phyloP scores from a whole-genome alignment of 2,329 filamentous ascomycete genomes.

The Coccinonectria pachysandricola region DNA sequence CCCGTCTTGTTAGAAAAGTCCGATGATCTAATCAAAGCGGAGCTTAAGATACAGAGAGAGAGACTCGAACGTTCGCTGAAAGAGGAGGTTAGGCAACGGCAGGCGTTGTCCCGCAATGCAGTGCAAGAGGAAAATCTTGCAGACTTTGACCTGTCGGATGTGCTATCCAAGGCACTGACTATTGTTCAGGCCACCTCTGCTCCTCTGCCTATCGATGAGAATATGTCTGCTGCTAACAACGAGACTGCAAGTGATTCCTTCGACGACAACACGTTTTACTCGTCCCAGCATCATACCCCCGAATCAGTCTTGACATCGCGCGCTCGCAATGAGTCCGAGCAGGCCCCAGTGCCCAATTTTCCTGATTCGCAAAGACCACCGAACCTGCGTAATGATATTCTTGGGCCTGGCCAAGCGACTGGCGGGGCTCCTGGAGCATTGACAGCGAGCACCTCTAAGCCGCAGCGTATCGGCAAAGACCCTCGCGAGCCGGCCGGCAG shows the following conservation, averaged over 20 bases:
- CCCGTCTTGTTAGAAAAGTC: constrained; percentile 81
- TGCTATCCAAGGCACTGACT: constrained; percentile 60
- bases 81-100: constrained; percentile 63
- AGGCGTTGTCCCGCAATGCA: constrained; percentile 28
- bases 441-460: too few species aligned
- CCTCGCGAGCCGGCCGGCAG: too few species aligned
- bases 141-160: constrained; percentile 62
- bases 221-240: constrained; percentile 40
- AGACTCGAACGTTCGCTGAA: constrained; percentile 67
- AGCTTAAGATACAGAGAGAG: constrained; percentile 69
- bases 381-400: too few species aligned
- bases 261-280: constrained; percentile 93
- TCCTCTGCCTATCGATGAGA: constrained; percentile 46
- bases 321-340: constrained; percentile 35
- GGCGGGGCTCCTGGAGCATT: too few species aligned
- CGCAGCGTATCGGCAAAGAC: too few species aligned
- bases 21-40: constrained; percentile 71
- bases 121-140: constrained; percentile 43
- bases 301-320: constrained; percentile 39
- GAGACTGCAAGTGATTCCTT: constrained; percentile 66
- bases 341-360: too few species aligned
- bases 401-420: too few species aligned
- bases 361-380: too few species aligned
- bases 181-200: constrained; percentile 61
- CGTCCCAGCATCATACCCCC: constrained; percentile 78